Conservation (phyloP, 2,329 filamentous ascomycete species). For the Colletotrichum zoysiae region DNA sequence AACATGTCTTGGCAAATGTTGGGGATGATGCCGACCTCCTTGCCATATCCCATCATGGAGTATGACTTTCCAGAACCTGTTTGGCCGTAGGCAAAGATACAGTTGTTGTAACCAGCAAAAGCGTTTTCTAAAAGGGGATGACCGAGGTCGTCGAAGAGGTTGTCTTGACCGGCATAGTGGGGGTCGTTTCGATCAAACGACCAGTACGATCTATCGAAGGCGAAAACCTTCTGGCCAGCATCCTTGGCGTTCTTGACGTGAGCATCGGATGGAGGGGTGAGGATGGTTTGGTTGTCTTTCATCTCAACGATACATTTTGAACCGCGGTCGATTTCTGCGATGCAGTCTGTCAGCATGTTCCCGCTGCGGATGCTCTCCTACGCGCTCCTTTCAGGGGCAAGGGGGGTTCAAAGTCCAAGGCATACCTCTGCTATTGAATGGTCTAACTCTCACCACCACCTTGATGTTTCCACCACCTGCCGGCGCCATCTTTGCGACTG, state of each 20-base stretch:
- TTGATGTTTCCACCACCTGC: conserved; percentile 95
- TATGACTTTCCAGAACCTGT: conserved; percentile 99
- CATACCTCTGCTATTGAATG: conserved; percentile 94
- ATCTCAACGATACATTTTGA: conserved; percentile 98
- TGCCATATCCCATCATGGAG: conserved; percentile 99
- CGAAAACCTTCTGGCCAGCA: conserved; percentile 84
- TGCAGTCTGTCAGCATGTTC: conserved; percentile 16
- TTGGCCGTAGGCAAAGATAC: conserved; percentile 99
- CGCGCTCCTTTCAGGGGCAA: background rate
- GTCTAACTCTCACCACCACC: conserved; percentile 96
- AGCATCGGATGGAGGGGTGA: conserved; percentile 76
- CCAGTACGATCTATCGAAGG: conserved; percentile 98
- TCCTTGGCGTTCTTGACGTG: conserved; percentile 77
- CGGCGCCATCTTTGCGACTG: conserved; percentile 67
- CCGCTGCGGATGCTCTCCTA: background rate
- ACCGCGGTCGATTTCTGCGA: conserved; percentile 84
- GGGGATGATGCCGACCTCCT: conserved; percentile 95
- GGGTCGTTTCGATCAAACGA: conserved; percentile 87
- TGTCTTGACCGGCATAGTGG: conserved; percentile 90
- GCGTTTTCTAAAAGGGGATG: conserved; percentile 95
- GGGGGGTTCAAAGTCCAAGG: background rate
- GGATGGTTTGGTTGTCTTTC: conserved; percentile 91
- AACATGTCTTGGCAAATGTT: conserved; percentile 99
- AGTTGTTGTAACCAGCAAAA: conserved; percentile 99
- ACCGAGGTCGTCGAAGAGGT: conserved; percentile 89